Evolutionary conservation across 2,329 filamentous ascomycete species (phyloP), one percentile per base, ranked within the genome.

Genomic region (Zelopaecilomyces penicillatus): DNA sequence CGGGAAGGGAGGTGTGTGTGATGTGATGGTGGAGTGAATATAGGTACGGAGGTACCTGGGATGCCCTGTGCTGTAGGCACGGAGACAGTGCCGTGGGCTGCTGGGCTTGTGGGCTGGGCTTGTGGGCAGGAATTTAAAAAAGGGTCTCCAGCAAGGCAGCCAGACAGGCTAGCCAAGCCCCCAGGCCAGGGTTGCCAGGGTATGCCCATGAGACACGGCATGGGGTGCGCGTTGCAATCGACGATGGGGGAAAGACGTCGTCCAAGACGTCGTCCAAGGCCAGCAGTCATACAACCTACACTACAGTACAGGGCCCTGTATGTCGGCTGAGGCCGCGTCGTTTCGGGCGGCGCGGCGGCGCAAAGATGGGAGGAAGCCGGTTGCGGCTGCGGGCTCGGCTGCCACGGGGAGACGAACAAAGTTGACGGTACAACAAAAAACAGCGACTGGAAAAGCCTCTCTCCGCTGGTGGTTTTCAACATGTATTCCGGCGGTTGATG

Each of bases 271-370:
- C 2, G 19, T 2, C 19, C 19, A 19, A 19, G 19, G 19, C 19
- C 19, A 19, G 19, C 19, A 19, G 19, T 19, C 19, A 19, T 19
- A 19, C 19, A 19, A 3, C n/a, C n/a, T n/a, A n/a, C n/a, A n/a
- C 26, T 9, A 30, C 30, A 19, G 37, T 35, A 34, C 28, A 40
- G 35, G 41, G 31, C 19, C 19, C 19, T 19, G 19, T 19, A 19
- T 19, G 43, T 43, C 39, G 42, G 42, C 36, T 43, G 35, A 43
- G 42, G 36, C 42, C 42, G 42, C 42, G 42, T 33, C 28, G 33
- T 32, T 19, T 45, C 41, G 44, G 44, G 44, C 44, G 44, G 44
- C 44, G 33, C 38, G 44, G 44, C 42, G 44, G 36, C 36, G 36
- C 44, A 32, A 38, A 41, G 36, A 33, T 41, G 11, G 30, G 31